These are phyloP conservation scores for Diaporthe ampelina DNA, from an alignment of 2,329 filamentous ascomycete genomes.

Conservation along the genomic window DNA sequence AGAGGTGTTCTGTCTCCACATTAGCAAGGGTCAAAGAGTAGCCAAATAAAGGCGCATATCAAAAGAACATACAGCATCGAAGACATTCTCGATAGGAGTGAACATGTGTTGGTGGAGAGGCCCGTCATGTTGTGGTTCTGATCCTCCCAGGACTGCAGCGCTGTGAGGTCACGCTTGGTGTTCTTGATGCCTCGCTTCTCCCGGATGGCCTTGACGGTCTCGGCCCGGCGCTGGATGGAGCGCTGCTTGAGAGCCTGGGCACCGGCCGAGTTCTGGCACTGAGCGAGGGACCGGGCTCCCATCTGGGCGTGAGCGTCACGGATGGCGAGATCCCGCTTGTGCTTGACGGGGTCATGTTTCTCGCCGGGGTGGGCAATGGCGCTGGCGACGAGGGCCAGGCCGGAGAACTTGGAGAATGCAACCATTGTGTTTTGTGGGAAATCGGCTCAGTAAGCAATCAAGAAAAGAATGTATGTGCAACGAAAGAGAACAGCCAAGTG, in stretches of 20 bases:
- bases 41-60: not conserved
- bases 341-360: constrained; percentile 47
- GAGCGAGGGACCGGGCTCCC: constrained; percentile 48
- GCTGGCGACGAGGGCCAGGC: constrained; percentile 45
- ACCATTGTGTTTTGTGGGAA: constrained; percentile 32
- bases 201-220: constrained; percentile 54
- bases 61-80: constrained; percentile 45
- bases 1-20: constrained; percentile 47
- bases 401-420: constrained; percentile 36
- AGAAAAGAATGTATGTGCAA: not conserved
- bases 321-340: constrained; percentile 52
- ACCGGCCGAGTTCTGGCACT: constrained; percentile 50
- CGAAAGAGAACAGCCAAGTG: constrained; percentile 8
- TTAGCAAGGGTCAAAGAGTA: not conserved
- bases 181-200: constrained; percentile 54
- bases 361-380: constrained; percentile 52
- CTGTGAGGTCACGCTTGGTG: constrained; percentile 51
- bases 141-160: constrained; percentile 51
- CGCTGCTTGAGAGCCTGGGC: constrained; percentile 55
- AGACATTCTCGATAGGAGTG: constrained; percentile 50
- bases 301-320: constrained; percentile 50
- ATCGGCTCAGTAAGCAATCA: not conserved
- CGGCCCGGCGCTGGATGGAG: constrained; percentile 57
- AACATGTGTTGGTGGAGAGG: constrained; percentile 49
- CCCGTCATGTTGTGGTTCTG: constrained; percentile 53